phyloP scores from a whole-genome alignment of 768 basidiomycete genomes.

The Termitomyces sp. region DNA sequence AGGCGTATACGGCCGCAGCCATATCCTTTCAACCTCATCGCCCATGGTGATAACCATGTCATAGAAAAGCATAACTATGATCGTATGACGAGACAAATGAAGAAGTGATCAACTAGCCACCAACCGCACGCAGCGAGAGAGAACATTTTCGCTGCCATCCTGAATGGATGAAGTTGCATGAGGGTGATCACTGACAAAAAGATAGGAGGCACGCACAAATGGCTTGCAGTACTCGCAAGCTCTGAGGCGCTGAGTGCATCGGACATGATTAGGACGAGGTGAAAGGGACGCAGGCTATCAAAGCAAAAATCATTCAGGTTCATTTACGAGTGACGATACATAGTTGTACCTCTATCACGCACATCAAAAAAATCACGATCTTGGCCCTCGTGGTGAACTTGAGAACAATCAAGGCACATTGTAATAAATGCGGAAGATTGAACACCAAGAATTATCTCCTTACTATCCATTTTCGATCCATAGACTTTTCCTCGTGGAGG shows the following conservation, averaged over 20 bases:
- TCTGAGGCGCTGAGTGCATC: background rate
- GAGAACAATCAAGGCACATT: background rate
- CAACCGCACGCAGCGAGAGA: conserved; percentile 32
- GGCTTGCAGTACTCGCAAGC: conserved; percentile 9
- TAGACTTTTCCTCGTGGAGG: no score
- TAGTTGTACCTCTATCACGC: background rate
- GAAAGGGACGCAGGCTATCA: background rate
- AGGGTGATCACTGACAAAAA: background rate
- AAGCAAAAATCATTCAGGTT: background rate
- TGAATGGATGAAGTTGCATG: conserved; percentile 3
- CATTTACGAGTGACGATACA: background rate
- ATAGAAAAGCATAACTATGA: conserved; percentile 19
- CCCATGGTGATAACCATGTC: conserved; percentile 29
- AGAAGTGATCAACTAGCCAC: background rate
- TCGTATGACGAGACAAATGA: background rate
- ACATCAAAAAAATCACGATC: background rate
- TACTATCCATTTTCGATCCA: background rate
- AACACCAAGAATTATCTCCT: background rate
- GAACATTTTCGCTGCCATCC: conserved; percentile 30
- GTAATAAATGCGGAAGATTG: background rate
- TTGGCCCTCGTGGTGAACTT: background rate
- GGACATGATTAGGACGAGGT: background rate
- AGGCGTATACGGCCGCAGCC: conserved; percentile 21
- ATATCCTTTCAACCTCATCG: conserved; percentile 30
- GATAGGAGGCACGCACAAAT: conserved; percentile 11